Evolutionary conservation across 208 protist genomes (phyloP), one percentile per base, ranked within the genome.

Genomic region (Wallacemonas sp.): DNA sequence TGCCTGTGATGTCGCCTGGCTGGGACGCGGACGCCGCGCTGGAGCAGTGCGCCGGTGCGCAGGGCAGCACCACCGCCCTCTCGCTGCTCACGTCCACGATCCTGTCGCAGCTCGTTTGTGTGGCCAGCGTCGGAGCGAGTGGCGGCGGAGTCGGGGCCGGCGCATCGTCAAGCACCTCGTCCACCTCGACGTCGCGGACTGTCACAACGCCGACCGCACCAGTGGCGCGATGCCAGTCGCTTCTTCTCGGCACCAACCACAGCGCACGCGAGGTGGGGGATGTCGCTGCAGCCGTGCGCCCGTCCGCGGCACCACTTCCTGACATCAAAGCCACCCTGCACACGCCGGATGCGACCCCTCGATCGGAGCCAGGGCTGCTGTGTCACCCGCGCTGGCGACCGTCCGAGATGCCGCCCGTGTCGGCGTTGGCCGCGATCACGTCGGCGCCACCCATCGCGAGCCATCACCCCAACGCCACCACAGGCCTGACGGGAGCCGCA

Each of bases 361-460:
- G 9, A 17, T 6, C 36, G 9, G 36, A 14, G 6, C 14, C 9
- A 14, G 9, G 6, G 17, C 19, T 58, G 38, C 41, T 63, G 23
- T 63, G 34, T 26, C 48, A 48, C 16, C 34, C 57, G 21, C 19
- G 19, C 6, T 63, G 57, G 39, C 57, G 34, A 6, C 39, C 41
- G 5, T 11, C 16, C 2, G 36, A 11, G 21, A 16, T n/a, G 23
- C 12, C 33, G 36, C 8, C 24, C 27, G 49, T 52, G 11, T 4
- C 38, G 19, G 23, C 64, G 14, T n/a, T 55, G 33, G 64, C 39
- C 11, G 19, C 64, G 17, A 2, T 29, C n/a, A 60, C 49, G 32
- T 52, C 26, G 17, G 49, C 29, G 5, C 64, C 49, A n/a, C 30
- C 64, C 49, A n/a, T n/a, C n/a, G n/a, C n/a, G n/a, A n/a, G n/a